phyloP scores from a whole-genome alignment of 169 alveolate species.

The Plasmodium gonderi region DNA sequence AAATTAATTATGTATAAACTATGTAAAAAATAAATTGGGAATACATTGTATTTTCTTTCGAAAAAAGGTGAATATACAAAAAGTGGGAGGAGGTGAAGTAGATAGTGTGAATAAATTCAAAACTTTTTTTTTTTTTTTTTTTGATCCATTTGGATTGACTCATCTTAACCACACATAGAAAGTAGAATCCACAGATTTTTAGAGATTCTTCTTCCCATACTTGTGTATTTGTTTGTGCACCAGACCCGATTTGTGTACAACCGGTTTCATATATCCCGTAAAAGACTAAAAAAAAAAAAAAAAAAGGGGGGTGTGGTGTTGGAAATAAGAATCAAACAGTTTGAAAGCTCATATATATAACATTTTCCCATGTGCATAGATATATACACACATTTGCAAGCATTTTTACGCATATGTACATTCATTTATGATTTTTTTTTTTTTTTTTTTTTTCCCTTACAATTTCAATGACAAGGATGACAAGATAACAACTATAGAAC shows the following conservation, averaged over 20 bases:
- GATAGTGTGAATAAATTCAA: too few species aligned
- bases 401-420: background rate
- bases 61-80: too few species aligned
- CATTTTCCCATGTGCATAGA: background rate
- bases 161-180: background rate
- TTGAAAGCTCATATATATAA: background rate
- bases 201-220: background rate
- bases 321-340: too few species aligned
- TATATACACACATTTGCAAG: background rate
- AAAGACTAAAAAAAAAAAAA: conserved; percentile 11
- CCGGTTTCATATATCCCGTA: conserved; percentile 24
- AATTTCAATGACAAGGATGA: conserved; percentile 59
- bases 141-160: too few species aligned
- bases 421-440: too few species aligned
- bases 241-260: background rate
- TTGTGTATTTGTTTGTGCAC: background rate
- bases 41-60: too few species aligned
- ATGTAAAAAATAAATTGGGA: background rate
- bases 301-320: background rate
- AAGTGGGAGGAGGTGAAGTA: too few species aligned
- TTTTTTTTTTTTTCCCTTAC: conserved; percentile 11
- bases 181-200: background rate
- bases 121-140: background rate
- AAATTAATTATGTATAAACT: conserved; percentile 6
- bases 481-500: conserved; percentile 53